Conservation (phyloP, 2,329 filamentous ascomycete species). For the Cladobotryum mycophilum region DNA sequence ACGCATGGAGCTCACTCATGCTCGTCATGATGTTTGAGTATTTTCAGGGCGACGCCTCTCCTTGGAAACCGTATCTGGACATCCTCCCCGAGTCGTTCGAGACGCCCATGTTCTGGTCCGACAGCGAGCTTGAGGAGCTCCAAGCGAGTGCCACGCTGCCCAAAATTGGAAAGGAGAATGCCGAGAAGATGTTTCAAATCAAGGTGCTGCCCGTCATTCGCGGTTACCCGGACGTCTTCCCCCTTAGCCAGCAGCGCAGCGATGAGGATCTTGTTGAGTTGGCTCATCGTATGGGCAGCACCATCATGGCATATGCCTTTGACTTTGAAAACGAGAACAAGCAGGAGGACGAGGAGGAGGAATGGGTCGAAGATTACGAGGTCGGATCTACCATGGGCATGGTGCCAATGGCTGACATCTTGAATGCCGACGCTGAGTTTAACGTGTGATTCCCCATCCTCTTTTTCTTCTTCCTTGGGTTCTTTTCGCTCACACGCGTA, state of each 20-base stretch:
- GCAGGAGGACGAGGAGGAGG: constrained; percentile 54
- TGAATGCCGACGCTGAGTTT: constrained; percentile 84
- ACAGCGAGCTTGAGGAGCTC: constrained; percentile 61
- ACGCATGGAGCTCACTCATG: constrained; percentile 58
- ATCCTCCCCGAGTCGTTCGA: constrained; percentile 68
- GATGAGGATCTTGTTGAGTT: constrained; percentile 43
- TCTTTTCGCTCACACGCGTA: neutral
- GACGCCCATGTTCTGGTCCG: constrained; percentile 85
- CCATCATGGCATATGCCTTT: constrained; percentile 91
- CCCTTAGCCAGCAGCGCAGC: constrained; percentile 24
- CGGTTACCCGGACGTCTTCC: constrained; percentile 39
- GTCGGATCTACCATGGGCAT: constrained; percentile 64
- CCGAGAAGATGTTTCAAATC: constrained; percentile 60
- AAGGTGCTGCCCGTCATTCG: constrained; percentile 47
- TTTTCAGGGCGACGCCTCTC: constrained; percentile 51
- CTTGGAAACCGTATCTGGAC: constrained; percentile 73
- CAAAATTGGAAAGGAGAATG: constrained; percentile 69
- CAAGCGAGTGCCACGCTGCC: constrained; percentile 69
- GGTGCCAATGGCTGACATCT: constrained; percentile 83
- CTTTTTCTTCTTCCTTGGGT: too few species aligned
- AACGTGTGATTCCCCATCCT: constrained; percentile 49
- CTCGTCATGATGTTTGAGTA: constrained; percentile 76
- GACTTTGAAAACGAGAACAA: constrained; percentile 56
- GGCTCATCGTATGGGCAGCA: constrained; percentile 76
- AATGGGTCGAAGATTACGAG: constrained; percentile 59